Evolutionary conservation across 345 rosid species (phyloP).

Genomic region (Eucalyptus guilfoylei): DNA sequence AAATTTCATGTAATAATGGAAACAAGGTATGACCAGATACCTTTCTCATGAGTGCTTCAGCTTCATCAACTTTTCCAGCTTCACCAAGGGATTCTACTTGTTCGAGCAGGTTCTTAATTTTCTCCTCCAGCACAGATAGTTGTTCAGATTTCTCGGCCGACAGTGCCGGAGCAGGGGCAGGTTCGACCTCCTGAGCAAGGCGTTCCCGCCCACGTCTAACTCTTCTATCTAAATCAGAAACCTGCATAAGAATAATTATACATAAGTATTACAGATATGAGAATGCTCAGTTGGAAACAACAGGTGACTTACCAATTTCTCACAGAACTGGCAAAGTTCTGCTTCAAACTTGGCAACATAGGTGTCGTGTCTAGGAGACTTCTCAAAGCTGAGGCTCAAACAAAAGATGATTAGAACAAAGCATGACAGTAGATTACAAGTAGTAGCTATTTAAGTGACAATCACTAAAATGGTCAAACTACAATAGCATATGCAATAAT

Average conservation of each 20-base stretch:
- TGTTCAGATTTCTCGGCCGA: slow-evolving; percentile 83
- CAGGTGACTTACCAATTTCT: slow-evolving; percentile 60
- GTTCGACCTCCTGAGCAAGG: slow-evolving; percentile 85
- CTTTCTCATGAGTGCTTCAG: slow-evolving; percentile 99
- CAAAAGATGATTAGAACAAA: not conserved
- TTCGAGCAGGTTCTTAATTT: slow-evolving; percentile 81
- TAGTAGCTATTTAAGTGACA: not conserved
- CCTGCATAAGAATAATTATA: slow-evolving; percentile 21
- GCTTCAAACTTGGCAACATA: slow-evolving; percentile 79
- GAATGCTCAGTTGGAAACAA: not conserved
- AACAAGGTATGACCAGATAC: slow-evolving; percentile 9
- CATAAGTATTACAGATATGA: not conserved
- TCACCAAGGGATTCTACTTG: slow-evolving; percentile 98
- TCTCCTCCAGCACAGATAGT: slow-evolving; percentile 77
- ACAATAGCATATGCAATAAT: not conserved
- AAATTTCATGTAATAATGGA: not conserved
- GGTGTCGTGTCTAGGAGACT: slow-evolving; percentile 65
- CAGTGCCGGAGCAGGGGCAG: slow-evolving; percentile 57
- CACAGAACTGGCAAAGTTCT: slow-evolving; percentile 89
- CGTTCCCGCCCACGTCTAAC: slow-evolving; percentile 98
- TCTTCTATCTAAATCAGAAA: slow-evolving; percentile 89
- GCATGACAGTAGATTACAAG: not conserved
- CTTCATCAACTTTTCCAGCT: slow-evolving; percentile 98
- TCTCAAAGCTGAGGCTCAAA: slow-evolving; percentile 65
- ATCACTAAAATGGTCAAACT: not conserved